Conservation (phyloP, 345 rosid genomes). For the Eucalyptus urophylla region DNA sequence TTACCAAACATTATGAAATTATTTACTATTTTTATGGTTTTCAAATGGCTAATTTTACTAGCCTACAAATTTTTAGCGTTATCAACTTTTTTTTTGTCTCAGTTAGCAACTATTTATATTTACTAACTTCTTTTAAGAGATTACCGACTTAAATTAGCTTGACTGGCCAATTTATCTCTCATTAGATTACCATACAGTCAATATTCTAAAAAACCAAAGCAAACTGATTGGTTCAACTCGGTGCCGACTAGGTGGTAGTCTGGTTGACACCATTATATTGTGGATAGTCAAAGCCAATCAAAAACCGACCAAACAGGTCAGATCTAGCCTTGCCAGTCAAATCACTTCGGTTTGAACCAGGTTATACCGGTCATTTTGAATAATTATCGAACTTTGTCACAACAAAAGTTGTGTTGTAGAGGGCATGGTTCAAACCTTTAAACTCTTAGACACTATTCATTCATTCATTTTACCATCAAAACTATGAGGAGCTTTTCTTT, state of each 20-base stretch:
- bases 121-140: neutral
- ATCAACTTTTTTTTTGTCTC: neutral
- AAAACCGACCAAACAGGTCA: neutral
- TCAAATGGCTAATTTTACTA: neutral
- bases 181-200: neutral
- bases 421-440: neutral
- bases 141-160: neutral
- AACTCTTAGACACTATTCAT: neutral
- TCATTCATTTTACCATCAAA: no score
- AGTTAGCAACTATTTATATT: neutral
- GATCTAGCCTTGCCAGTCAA: neutral
- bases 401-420: neutral
- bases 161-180: neutral
- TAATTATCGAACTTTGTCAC: neutral
- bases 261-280: neutral
- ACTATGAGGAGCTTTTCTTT: slow-evolving; percentile 6
- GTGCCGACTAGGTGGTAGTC: neutral
- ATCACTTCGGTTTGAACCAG: neutral
- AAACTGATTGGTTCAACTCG: neutral
- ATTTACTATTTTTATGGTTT: neutral
- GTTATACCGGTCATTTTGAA: neutral
- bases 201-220: no score
- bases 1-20: no score
- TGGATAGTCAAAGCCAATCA: neutral
- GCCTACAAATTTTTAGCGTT: neutral